These are phyloP conservation scores for Nakataea oryzae DNA, from an alignment of 2,329 filamentous ascomycete genomes.

Conservation along the genomic window DNA sequence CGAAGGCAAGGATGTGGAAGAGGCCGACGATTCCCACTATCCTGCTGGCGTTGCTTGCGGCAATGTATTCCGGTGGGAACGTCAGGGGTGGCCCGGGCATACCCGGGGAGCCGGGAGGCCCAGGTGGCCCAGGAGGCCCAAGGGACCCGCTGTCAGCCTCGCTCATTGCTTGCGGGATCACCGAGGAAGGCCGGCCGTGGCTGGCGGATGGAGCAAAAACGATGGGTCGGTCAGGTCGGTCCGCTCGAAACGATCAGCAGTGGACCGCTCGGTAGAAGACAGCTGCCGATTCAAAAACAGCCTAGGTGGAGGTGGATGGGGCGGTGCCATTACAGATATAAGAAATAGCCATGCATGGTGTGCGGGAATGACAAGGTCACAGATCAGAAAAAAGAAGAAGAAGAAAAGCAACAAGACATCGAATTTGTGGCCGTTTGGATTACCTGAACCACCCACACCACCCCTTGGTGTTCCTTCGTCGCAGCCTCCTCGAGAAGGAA, in stretches of 20 bases:
- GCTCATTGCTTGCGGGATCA: background rate
- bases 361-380: too few species aligned
- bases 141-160: background rate
- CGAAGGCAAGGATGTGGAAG: conserved; percentile 4
- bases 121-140: background rate
- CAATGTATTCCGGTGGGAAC: conserved; percentile 2
- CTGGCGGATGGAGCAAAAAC: background rate
- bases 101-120: background rate
- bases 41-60: conserved; percentile 1
- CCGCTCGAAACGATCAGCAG: too few species aligned
- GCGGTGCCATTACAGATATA: too few species aligned
- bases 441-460: background rate
- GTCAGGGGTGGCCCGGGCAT: background rate
- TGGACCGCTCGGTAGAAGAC: too few species aligned
- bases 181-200: too few species aligned
- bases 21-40: conserved; percentile 4
- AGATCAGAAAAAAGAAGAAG: too few species aligned
- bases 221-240: background rate
- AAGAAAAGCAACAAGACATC: too few species aligned
- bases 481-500: background rate
- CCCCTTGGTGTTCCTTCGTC: background rate
- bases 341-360: too few species aligned
- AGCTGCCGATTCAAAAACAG: too few species aligned
- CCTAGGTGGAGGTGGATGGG: too few species aligned
- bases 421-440: too few species aligned